Base-by-base conservation (phyloP, 345 rosid species). In the Zanthoxylum bungeanum region DNA sequence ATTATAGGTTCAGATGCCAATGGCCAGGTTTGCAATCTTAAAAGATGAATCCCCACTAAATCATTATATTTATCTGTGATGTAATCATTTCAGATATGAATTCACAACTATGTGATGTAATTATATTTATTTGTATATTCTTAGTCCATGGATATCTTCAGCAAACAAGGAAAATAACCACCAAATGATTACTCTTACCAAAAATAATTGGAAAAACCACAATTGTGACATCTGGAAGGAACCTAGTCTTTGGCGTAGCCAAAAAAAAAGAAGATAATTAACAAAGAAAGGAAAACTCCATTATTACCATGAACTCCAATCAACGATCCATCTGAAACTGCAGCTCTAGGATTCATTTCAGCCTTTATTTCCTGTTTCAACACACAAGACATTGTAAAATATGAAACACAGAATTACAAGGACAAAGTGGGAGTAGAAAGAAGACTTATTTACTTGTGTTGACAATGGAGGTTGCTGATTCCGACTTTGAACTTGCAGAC, bases 301-400 rank as follows among this genome's bases (percentile, higher is more conserved):
- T 57, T 5, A 60, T 44, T 80, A 84, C 90, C 90, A 42, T 78
- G 87, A 73, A 70, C 75, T 72, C 87, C 86, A 66, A 78, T 42
- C 53, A 80, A 44, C 19, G 87, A 76, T 73, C 87, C 87, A 30
- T 80, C 86, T 4, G 66, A 33, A 52, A 76, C 83, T 53, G 64
- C 73, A 46, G 64, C 66, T 73, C 85, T 82, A 22, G 82, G 71
- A 70, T 27, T 76, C 71, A 85, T 77, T 58, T 83, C 84, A 69
- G 72, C 77, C 79, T 77, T 83, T 24, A 73, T 51, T 42, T 75
- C 86, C 87, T 83, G 83, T 47, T 19, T 64, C 69, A 76, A 63
- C 25, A 40, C 27, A 42, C 12, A 71, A 59, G 49, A 28, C 14
- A 34, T 2, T 4, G 5, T 33, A 5, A 56, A 37, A 65, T 36